Base-by-base conservation (phyloP, 768 basidiomycete genomes). In the Chalciporus piperatus region DNA sequence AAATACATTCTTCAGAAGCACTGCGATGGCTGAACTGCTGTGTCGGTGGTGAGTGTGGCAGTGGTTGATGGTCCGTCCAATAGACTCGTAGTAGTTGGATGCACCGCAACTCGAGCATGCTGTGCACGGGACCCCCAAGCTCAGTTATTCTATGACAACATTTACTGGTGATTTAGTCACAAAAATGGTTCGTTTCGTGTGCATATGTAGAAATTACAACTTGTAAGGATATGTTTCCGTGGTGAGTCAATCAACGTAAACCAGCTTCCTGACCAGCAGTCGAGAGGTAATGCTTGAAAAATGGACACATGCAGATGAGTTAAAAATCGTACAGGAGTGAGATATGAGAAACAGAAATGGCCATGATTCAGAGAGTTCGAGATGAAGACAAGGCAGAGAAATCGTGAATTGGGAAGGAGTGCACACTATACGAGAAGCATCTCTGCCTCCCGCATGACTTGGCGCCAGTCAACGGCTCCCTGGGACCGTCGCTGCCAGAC, bases 381-480 rank as follows among this genome's bases (percentile, higher is more conserved):
- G 45, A 44, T 23, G 35, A 27, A 49, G 25, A 57, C 32, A 46
- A 16, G 10, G 32, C n/a, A n/a, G 58, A 14, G 46, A 17, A 33
- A 19, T 17, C 22, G 38, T 41, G 14, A 38, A 41, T 20, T 16
- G 33, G 14, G 41, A 6, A 19, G 22, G 25, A 33, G 11, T 14
- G 35, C 19, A 28, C 8, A 14, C 48, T 63, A 87, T 17, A 91
- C 83, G 41, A 91, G 78, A 47, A 87, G 72, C 62, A 87, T 76
- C 45, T 78, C 66, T 19, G 68, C 65, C 28, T 75, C 67, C 23
- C 68, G 72, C 69, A 89, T 75, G 14, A 75, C 71, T 50, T 74
- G 69, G 32, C 86, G 76, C 88, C 89, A 92, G 53, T 75, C 73
- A 41, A 90, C 81, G 11, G 75, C 69, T 35, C 59, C 65, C 7